Evolutionary conservation across 768 basidiomycete genomes (phyloP).

Genomic region (Sarcomyxa edulis): DNA sequence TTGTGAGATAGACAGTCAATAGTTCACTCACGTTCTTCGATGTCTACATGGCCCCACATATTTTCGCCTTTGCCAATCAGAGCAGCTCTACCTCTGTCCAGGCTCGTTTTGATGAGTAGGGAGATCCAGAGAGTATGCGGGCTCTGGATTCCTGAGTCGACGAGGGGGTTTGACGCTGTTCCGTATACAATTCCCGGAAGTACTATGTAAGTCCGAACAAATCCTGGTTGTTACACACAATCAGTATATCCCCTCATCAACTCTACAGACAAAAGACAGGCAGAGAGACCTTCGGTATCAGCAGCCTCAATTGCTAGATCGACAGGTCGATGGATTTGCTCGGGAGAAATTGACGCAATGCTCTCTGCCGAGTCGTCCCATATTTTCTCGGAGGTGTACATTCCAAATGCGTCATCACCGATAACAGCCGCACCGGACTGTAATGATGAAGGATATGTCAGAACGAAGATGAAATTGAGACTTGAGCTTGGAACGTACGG

Average conservation of each 20-base stretch:
- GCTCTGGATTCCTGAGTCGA: conserved; percentile 46
- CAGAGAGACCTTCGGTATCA: conserved; percentile 38
- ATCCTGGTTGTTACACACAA: conserved; percentile 26
- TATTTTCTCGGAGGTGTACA: conserved; percentile 28
- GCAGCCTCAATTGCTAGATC: conserved; percentile 44
- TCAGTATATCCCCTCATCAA: conserved; percentile 33
- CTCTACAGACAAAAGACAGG: not conserved
- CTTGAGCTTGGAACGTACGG: conserved; percentile 46
- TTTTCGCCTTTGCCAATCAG: conserved; percentile 49
- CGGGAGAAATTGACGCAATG: conserved; percentile 38
- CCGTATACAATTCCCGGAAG: conserved; percentile 52
- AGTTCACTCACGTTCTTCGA: conserved; percentile 38
- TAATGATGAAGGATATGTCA: not conserved
- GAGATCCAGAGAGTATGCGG: conserved; percentile 47
- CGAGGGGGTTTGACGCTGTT: conserved; percentile 37
- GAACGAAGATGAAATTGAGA: conserved; percentile 2
- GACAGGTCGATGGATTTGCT: conserved; percentile 43
- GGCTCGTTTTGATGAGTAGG: conserved; percentile 28
- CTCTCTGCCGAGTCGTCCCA: conserved; percentile 44
- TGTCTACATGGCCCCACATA: conserved; percentile 49
- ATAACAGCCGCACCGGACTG: not conserved
- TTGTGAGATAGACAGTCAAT: not conserved
- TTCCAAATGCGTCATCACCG: conserved; percentile 45
- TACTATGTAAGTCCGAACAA: conserved; percentile 46
- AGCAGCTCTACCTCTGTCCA: conserved; percentile 41